phyloP scores from a whole-genome alignment of 345 rosid species.

The Euphorbia peplus region DNA sequence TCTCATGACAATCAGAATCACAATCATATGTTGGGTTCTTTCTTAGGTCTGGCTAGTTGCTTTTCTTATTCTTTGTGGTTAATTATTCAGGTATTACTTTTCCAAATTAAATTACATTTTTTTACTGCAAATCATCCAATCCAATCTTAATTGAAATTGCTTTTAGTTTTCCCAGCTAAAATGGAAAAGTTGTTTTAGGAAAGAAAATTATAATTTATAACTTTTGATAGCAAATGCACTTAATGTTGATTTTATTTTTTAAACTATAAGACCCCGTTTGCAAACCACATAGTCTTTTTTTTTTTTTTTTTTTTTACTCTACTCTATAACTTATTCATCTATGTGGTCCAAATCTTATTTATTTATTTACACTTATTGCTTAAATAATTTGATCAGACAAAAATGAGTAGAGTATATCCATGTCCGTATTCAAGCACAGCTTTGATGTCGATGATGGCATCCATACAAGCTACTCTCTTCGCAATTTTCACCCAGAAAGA shows the following conservation, averaged over 20 bases:
- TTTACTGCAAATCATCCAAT: too few species aligned
- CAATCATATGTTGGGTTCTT: neutral
- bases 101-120: too few species aligned
- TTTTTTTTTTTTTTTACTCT: neutral
- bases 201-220: too few species aligned
- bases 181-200: too few species aligned
- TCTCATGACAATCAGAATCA: neutral
- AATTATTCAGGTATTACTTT: constrained; percentile 13
- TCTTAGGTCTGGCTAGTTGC: neutral
- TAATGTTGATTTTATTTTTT: too few species aligned
- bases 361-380: too few species aligned
- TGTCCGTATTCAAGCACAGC: constrained; percentile 43
- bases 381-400: constrained; percentile 34
- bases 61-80: constrained; percentile 13
- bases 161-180: too few species aligned
- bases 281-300: neutral
- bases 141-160: too few species aligned
- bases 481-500: constrained; percentile 33
- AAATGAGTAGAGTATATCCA: constrained; percentile 34
- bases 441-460: constrained; percentile 38
- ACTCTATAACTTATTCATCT: too few species aligned
- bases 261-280: neutral
- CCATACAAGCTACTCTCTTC: constrained; percentile 25
- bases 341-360: too few species aligned
- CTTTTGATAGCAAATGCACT: too few species aligned